These are phyloP conservation scores for Aureobasidium mangrovei DNA, from an alignment of 2,329 filamentous ascomycete genomes.

Conservation along the genomic window DNA sequence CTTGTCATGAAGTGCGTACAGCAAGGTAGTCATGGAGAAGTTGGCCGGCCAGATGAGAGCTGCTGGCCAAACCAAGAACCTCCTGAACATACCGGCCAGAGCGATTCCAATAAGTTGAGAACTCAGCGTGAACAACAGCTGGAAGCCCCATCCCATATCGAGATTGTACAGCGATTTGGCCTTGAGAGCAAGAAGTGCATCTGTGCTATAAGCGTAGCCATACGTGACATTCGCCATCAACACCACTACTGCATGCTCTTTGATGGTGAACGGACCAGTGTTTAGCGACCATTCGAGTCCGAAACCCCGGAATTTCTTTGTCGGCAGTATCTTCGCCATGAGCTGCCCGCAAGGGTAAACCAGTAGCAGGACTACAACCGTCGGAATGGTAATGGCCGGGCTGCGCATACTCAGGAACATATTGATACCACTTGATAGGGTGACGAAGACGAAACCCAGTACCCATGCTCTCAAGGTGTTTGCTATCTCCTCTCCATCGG, in stretches of 20 bases:
- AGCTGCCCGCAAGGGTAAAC: slow-evolving; percentile 73
- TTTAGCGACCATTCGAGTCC: slow-evolving; percentile 25
- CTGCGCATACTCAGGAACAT: slow-evolving; percentile 26
- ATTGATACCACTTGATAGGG: slow-evolving; percentile 24
- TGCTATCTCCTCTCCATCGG: neutral
- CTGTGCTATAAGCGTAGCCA: slow-evolving; percentile 17
- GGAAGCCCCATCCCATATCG: slow-evolving; percentile 64
- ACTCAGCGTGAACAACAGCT: slow-evolving; percentile 72
- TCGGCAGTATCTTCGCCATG: slow-evolving; percentile 64
- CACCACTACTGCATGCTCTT: slow-evolving; percentile 47
- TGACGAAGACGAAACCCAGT: slow-evolving; percentile 24
- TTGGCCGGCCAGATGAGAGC: slow-evolving; percentile 90
- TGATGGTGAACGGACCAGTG: slow-evolving; percentile 47
- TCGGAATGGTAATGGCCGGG: slow-evolving; percentile 17
- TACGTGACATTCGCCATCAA: slow-evolving; percentile 22
- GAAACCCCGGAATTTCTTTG: slow-evolving; percentile 28
- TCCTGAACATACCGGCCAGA: slow-evolving; percentile 70
- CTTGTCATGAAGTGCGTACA: slow-evolving; percentile 38
- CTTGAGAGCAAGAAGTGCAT: slow-evolving; percentile 74
- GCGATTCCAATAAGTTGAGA: slow-evolving; percentile 81
- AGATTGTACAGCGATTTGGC: slow-evolving; percentile 66
- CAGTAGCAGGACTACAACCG: slow-evolving; percentile 47
- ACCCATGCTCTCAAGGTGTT: slow-evolving; percentile 28
- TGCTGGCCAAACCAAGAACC: slow-evolving; percentile 72
- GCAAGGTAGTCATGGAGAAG: slow-evolving; percentile 80